phyloP scores from a whole-genome alignment of 305 asterid species.

The Euphrasia arctica region DNA sequence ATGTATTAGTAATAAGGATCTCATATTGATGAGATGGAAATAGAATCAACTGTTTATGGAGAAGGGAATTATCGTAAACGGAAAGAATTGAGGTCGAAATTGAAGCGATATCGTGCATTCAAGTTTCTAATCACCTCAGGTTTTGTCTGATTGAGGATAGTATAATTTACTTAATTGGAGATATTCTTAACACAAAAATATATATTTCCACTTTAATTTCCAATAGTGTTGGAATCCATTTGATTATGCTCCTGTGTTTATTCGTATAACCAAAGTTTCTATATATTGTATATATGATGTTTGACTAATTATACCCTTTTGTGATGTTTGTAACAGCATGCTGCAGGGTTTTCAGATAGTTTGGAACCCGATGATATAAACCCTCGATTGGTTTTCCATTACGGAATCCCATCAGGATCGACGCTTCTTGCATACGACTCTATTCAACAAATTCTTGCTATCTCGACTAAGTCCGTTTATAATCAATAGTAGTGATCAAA shows the following conservation, averaged over 20 bases:
- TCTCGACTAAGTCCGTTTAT: constrained; percentile 64
- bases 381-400: constrained; percentile 73
- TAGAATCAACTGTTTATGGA: constrained; percentile 16
- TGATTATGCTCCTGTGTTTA: no score
- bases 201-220: no score
- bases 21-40: constrained; percentile 17
- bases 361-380: constrained; percentile 62
- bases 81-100: constrained; percentile 19
- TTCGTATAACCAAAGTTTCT: not conserved
- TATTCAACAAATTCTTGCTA: constrained; percentile 68
- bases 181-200: no score
- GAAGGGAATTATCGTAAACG: constrained; percentile 23
- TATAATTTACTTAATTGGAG: no score
- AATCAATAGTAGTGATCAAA: constrained; percentile 16
- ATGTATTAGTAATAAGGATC: constrained; percentile 1
- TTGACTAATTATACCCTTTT: not conserved
- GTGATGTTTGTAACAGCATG: constrained; percentile 54
- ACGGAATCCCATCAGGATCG: constrained; percentile 83
- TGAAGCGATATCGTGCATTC: constrained; percentile 3
- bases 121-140: no score
- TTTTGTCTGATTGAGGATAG: no score
- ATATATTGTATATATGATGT: not conserved
- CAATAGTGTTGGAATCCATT: no score
- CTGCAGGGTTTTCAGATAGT: constrained; percentile 53
- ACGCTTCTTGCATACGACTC: constrained; percentile 49